These are phyloP conservation scores for Microstroma glucosiphilum DNA, from an alignment of 1,284 basidiomycete genomes.

Conservation along the genomic window DNA sequence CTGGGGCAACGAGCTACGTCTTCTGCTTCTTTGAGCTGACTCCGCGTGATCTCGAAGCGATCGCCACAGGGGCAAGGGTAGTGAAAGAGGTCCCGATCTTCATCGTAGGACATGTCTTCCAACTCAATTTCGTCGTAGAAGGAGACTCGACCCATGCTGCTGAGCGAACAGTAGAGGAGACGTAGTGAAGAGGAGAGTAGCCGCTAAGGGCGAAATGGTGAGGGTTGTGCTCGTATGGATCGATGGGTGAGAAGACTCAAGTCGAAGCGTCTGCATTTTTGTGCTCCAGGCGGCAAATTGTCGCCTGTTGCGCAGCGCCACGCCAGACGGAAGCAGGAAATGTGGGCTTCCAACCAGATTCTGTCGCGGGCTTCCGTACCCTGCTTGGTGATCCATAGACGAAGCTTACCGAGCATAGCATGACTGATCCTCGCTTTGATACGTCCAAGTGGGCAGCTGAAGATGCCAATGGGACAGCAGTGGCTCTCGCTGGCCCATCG, in stretches of 20 bases:
- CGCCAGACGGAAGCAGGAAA: no score
- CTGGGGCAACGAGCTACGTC: constrained; percentile 97
- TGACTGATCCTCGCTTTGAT: constrained; percentile 9
- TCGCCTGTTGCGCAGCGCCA: no score
- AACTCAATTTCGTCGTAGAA: constrained; percentile 50
- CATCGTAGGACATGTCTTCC: constrained; percentile 50
- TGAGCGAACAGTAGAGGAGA: no score
- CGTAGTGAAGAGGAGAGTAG: no score
- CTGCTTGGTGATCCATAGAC: no score
- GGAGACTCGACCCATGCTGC: constrained; percentile 13
- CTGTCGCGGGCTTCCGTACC: no score
- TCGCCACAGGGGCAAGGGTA: constrained; percentile 98
- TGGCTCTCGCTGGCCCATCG: neutral
- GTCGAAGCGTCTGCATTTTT: no score
- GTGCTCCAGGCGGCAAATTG: neutral
- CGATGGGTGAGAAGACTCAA: no score
- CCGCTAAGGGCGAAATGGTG: no score
- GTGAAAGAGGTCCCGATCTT: constrained; percentile 59
- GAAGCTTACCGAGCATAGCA: no score
- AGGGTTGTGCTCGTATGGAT: no score
- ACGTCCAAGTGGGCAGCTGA: constrained; percentile 11
- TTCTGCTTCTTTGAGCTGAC: constrained; percentile 79
- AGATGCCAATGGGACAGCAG: neutral
- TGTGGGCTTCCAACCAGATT: no score
- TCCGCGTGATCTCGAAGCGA: constrained; percentile 84